A percentile compares a stretch with the other conserved stretches of the same genome.
phyloP scores from a whole-genome alignment of 192 early-diverging fungal species.

The Thamnidium elegans region DNA sequence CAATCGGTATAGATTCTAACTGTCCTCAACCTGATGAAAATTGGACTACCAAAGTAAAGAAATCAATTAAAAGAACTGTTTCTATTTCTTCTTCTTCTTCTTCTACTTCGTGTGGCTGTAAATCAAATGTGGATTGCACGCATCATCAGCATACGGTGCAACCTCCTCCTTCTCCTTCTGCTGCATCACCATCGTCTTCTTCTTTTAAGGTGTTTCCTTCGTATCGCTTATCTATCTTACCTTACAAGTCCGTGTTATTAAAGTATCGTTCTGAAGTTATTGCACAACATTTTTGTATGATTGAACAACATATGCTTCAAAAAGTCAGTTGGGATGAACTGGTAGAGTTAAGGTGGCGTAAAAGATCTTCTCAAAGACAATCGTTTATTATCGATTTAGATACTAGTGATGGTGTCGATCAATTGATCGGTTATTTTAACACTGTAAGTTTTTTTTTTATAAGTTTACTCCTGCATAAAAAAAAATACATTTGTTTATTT shows the following conservation, averaged over 20 bases:
- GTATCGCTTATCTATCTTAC: no score
- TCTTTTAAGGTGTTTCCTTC: no score
- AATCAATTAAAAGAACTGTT: slow-evolving; percentile 28
- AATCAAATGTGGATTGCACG: no score
- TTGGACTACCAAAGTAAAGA: slow-evolving; percentile 30
- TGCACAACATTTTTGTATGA: slow-evolving; percentile 51
- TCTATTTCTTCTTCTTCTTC: slow-evolving; percentile 21
- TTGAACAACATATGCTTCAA: slow-evolving; percentile 49
- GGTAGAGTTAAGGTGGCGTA: slow-evolving; percentile 45
- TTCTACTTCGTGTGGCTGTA: slow-evolving; percentile 14
- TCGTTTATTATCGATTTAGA: background rate
- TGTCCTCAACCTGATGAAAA: slow-evolving; percentile 9
- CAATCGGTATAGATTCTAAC: slow-evolving; percentile 15
- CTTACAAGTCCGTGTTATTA: slow-evolving; percentile 39
- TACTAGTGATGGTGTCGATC: slow-evolving; percentile 11
- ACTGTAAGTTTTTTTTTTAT: slow-evolving; percentile 20
- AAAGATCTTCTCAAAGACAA: slow-evolving; percentile 14
- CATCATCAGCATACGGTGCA: no score
- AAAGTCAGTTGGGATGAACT: slow-evolving; percentile 55
- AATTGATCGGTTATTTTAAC: slow-evolving; percentile 29
- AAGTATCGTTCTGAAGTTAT: slow-evolving; percentile 51
- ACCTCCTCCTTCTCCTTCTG: background rate
- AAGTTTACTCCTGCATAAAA: background rate
- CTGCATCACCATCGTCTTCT: background rate
- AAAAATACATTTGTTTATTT: background rate